Conservation (phyloP, 306 rosid species). For the Lupinus albus region DNA sequence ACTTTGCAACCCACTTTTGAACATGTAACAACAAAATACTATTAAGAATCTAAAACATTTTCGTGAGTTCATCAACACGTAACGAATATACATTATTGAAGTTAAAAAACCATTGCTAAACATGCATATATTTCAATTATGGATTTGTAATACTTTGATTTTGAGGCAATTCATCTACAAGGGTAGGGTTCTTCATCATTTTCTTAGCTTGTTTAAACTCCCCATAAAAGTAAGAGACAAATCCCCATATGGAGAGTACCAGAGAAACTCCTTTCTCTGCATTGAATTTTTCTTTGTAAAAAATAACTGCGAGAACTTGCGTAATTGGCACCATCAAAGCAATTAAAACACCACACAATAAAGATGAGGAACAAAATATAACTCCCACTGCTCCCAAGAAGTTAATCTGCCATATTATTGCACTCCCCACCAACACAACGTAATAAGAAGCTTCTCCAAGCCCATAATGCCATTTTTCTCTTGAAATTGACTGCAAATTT, state of each 20-base stretch:
- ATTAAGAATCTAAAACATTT: no score
- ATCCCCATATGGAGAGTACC: no score
- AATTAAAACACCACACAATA: slow-evolving; percentile 52
- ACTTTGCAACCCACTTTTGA: no score
- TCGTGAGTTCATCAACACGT: no score
- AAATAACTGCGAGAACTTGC: slow-evolving; percentile 52
- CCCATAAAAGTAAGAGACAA: no score
- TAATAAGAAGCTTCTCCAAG: slow-evolving; percentile 52
- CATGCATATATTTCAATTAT: slow-evolving; percentile 13
- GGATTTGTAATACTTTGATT: not conserved
- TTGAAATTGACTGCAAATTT: slow-evolving; percentile 52
- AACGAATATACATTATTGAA: no score
- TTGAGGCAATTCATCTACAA: no score
- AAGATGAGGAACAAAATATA: slow-evolving; percentile 58
- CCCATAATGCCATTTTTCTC: slow-evolving; percentile 44
- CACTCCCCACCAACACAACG: slow-evolving; percentile 44
- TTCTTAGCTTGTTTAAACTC: no score
- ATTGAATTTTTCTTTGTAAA: slow-evolving; percentile 19
- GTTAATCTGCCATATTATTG: slow-evolving; percentile 59
- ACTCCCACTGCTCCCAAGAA: slow-evolving; percentile 63
- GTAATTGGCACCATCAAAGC: slow-evolving; percentile 50
- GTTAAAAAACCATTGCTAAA: no score
- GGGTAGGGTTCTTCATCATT: no score
- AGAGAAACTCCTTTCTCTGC: no score
- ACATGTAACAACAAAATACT: no score